Conservation (phyloP, 768 basidiomycete genomes). For the Rhizopogon sp. region DNA sequence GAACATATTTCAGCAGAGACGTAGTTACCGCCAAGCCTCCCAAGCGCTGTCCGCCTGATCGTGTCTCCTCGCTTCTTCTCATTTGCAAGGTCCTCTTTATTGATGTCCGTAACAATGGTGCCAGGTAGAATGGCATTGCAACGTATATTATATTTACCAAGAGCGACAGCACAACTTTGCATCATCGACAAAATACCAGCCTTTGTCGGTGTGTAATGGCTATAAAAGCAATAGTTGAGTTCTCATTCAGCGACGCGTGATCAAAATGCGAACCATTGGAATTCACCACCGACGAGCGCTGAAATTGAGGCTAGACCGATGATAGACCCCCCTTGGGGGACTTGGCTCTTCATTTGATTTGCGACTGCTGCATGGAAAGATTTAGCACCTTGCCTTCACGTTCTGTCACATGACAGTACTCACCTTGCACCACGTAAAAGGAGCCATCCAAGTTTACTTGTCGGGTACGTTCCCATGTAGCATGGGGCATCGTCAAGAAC, state of each 20-base stretch:
- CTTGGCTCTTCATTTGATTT: constrained; percentile 67
- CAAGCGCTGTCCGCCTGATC: constrained; percentile 59
- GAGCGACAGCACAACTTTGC: constrained; percentile 74
- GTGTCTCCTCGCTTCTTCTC: constrained; percentile 54
- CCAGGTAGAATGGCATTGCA: constrained; percentile 72
- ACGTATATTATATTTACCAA: constrained; percentile 73
- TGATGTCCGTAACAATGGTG: constrained; percentile 74
- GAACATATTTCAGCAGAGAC: not conserved
- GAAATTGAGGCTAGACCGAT: constrained; percentile 77
- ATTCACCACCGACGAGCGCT: constrained; percentile 70
- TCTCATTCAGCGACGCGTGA: not conserved
- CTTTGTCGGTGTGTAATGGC: constrained; percentile 78
- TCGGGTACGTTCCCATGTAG: constrained; percentile 40
- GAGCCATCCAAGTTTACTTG: constrained; percentile 70
- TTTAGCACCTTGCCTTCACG: constrained; percentile 5
- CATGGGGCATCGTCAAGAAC: constrained; percentile 54
- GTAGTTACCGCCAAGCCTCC: constrained; percentile 55
- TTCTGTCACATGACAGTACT: not conserved
- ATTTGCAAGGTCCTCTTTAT: constrained; percentile 68
- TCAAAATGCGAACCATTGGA: constrained; percentile 47
- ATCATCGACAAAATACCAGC: constrained; percentile 74
- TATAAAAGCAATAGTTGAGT: constrained; percentile 11
- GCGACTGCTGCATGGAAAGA: constrained; percentile 45
- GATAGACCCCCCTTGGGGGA: constrained; percentile 68
- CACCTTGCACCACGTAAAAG: constrained; percentile 66